Conservation (phyloP, 768 basidiomycete genomes). For the Rhodotorula toruloides region DNA sequence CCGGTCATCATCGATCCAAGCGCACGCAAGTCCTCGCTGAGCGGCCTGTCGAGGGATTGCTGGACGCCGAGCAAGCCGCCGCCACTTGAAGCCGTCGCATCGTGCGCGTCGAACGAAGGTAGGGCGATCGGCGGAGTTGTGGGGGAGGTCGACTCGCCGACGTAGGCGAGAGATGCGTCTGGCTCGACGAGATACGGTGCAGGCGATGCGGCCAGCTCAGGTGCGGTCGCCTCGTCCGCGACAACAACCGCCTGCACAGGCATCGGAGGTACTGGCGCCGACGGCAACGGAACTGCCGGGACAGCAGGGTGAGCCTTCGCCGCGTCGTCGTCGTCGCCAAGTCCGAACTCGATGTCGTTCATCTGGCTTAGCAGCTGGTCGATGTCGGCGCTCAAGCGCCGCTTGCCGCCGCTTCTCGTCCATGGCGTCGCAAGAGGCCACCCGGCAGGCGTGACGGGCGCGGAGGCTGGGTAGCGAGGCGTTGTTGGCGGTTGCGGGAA, state of each 20-base stretch:
- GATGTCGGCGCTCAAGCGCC: slow-evolving; percentile 27
- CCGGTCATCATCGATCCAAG: slow-evolving; percentile 19
- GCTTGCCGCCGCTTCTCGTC: not conserved
- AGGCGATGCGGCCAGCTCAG: not conserved
- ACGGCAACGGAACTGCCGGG: too few species aligned
- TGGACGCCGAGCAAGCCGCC: too few species aligned
- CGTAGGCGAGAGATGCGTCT: not conserved
- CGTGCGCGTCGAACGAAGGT: too few species aligned
- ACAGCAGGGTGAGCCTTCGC: not conserved
- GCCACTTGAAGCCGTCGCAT: too few species aligned
- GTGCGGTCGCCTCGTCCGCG: not conserved
- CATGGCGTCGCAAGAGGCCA: slow-evolving; percentile 15
- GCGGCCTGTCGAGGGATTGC: not conserved
- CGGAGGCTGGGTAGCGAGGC: slow-evolving; percentile 21
- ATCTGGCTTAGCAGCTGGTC: slow-evolving; percentile 32
- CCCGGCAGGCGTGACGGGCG: slow-evolving; percentile 30
- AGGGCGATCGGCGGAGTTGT: too few species aligned
- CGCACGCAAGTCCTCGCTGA: slow-evolving; percentile 6
- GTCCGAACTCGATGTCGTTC: slow-evolving; percentile 32
- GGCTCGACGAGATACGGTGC: slow-evolving; percentile 14
- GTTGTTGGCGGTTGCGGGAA: not conserved
- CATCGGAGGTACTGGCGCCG: too few species aligned
- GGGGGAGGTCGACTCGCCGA: too few species aligned
- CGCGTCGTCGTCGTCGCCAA: not conserved
- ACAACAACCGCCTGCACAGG: not conserved